These are phyloP conservation scores for Dendrothele bispora DNA, from an alignment of 768 basidiomycete genomes.

Conservation along the genomic window DNA sequence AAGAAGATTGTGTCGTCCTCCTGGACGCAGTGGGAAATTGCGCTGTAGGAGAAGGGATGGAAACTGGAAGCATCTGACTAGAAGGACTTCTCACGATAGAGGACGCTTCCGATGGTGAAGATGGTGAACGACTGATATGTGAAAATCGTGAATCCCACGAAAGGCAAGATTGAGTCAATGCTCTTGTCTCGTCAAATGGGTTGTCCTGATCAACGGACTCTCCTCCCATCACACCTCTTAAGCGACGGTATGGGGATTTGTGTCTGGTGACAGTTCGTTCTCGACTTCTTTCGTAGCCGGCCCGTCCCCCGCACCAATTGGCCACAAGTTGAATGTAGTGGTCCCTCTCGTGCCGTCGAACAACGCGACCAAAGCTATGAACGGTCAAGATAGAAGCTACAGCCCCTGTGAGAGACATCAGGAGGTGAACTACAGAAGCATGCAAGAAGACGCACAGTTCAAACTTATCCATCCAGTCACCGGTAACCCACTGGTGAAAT, in stretches of 20 bases:
- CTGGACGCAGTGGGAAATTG: conserved; percentile 30
- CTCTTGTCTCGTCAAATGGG: conserved; percentile 31
- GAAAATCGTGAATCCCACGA: conserved; percentile 13
- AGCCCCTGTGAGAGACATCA: conserved; percentile 40
- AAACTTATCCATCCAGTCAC: conserved; percentile 52
- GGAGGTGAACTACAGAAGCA: conserved; percentile 3
- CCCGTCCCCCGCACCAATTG: conserved; percentile 1
- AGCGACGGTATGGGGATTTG: conserved; percentile 5
- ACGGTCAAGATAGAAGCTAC: conserved; percentile 55
- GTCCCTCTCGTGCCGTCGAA: conserved; percentile 61
- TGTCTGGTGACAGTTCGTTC: not conserved
- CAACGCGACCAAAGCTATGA: conserved; percentile 59
- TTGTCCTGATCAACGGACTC: conserved; percentile 21
- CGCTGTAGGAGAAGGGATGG: conserved; percentile 9
- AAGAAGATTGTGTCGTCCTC: conserved; percentile 21
- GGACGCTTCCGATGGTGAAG: not conserved
- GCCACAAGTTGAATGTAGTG: conserved; percentile 49
- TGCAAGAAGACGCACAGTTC: conserved; percentile 43
- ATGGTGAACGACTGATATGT: not conserved
- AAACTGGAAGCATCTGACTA: conserved; percentile 2
- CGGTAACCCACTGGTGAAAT: conserved; percentile 42
- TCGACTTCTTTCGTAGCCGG: conserved; percentile 1
- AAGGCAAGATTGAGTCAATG: conserved; percentile 5
- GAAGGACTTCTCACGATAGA: conserved; percentile 5
- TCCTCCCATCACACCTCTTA: conserved; percentile 5